phyloP scores from a whole-genome alignment of 495 filamentous ascomycete genomes.

The Penicillium pulvis region DNA sequence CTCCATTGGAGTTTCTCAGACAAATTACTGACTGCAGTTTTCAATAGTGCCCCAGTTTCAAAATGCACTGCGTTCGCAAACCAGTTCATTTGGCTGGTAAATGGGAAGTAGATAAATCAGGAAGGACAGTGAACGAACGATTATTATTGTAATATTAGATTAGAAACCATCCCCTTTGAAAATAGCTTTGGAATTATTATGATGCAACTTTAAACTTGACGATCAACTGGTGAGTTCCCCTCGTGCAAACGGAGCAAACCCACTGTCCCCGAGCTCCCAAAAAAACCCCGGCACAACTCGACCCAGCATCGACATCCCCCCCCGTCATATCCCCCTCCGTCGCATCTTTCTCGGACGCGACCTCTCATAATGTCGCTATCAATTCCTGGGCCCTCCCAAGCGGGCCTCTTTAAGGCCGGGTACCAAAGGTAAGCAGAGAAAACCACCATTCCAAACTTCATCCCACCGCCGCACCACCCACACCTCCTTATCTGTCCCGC shows the following conservation, averaged over 20 bases:
- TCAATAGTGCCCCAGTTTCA: constrained; percentile 39
- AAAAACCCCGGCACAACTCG: constrained; percentile 48
- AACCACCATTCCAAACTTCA: constrained; percentile 3
- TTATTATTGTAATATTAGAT: not conserved
- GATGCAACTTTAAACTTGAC: not conserved
- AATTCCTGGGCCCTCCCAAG: constrained; percentile 89
- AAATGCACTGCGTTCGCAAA: constrained; percentile 22
- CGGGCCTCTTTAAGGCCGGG: constrained; percentile 91
- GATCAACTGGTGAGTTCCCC: constrained; percentile 35
- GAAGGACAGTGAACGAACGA: not conserved
- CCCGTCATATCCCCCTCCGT: constrained; percentile 25
- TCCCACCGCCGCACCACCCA: constrained; percentile 29
- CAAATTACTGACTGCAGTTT: constrained; percentile 6
- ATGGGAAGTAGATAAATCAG: not conserved
- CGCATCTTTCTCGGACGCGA: constrained; percentile 30
- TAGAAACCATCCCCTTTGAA: not conserved
- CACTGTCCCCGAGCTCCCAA: constrained; percentile 38
- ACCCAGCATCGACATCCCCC: constrained; percentile 26
- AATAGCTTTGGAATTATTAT: constrained; percentile 1
- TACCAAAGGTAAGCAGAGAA: constrained; percentile 79
- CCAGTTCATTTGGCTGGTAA: constrained; percentile 9
- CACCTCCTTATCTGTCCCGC: constrained; percentile 33
- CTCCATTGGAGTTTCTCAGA: not conserved
- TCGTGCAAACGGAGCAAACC: constrained; percentile 51
- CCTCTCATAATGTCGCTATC: constrained; percentile 81